Base-by-base conservation (phyloP, 352 stramenopile species). In the Phytophthora tubulina region DNA sequence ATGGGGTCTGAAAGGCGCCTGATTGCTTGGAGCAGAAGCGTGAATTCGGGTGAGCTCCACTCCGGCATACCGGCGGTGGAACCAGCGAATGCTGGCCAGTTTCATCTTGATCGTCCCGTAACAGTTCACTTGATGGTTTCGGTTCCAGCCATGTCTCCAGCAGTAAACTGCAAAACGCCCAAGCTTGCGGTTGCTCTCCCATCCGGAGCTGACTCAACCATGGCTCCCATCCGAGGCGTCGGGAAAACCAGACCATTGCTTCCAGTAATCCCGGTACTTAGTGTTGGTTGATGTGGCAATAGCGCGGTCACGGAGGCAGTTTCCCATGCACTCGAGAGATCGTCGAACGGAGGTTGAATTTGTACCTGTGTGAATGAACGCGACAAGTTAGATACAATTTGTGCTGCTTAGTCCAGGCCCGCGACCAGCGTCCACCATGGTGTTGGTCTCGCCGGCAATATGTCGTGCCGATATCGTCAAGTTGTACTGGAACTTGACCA, bases 21-120 rank as follows among this genome's bases (percentile, higher is more conserved):
- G 6, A 76, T 78, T 2, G 62, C 62, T 56, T 60, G 52, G 2
- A 81, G 11, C 1, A 78, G 27, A 15, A 76, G 21, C 0, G 30
- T 54, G 39, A 76, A 73, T 0, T 70, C 33, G 1, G 70, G 57
- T 2, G 53, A 53, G 0, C 11, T 1, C 45, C 3, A 72, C 48
- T 8, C 66, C 70, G 1, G 48, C 14, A 13, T 60, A 54, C 0
- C 59, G 46, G 0, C 62, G 50, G 42, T 81, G 65, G 54, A 53
- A 78, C 75, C 66, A 81, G 0, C 50, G 21, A 0, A 74, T 41
- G 17, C 45, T 63, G 0, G 66, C 63, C 0, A 76, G 14, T 49
- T 81, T 79, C 4, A 68, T n/a, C 10, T 70, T 63, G 46, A 79
- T 79, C 0, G 62, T 79, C 0, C 31, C 36, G 27, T 58, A 74